Base-by-base conservation (phyloP, 176 grass and related monocot species). In the Aegilops speltoides region DNA sequence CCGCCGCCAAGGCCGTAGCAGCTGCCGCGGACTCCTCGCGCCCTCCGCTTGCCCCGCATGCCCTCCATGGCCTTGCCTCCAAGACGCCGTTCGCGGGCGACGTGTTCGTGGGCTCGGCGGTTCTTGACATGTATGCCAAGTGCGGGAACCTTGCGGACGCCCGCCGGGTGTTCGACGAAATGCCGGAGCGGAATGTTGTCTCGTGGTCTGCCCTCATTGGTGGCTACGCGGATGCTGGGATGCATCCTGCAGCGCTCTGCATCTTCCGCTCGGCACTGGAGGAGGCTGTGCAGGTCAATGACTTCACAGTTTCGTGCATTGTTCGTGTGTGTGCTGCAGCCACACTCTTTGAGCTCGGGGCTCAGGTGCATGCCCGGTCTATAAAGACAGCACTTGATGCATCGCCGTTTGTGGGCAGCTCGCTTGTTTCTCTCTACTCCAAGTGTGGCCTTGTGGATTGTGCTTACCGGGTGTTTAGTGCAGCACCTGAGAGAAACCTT, bases 161-260 rank as follows among this genome's bases (percentile, higher is more conserved):
- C 26, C 90, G 72, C 19, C 76, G 72, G 41, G 12, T 94, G 77
- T 99, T 99, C 50, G 90, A 93, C 2, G 88, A 89, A 80, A 96
- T 99, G 97, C 94, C 94, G 1, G 40, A 91, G 38, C 68, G 92
- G 29, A 99, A 99, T 69, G 92, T 99, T n/a, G 97, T 99, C 43
- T 99, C 97, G 22, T 99, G 94, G 97, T 96, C 90, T 2, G 87
- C 94, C 5, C 85, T 99, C 12, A 96, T 98, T 10, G 89, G 79
- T 32, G 94, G 94, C 14, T 93, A 93, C 25, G 79, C 92, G 17
- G 92, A 96, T 31, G 79, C 87, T 5, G 88, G 87, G 65, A 79
- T 96, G 73, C 78, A 93, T 34, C 41, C 76, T 31, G 77, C 76
- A 3, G 92, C 92, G 0, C 54, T 96, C 17, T 22, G 6, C 26